A percentile compares a stretch with the other conserved stretches of the same genome.
Conservation (phyloP, 352 stramenopile genomes). For the Blastocystis sp. region DNA sequence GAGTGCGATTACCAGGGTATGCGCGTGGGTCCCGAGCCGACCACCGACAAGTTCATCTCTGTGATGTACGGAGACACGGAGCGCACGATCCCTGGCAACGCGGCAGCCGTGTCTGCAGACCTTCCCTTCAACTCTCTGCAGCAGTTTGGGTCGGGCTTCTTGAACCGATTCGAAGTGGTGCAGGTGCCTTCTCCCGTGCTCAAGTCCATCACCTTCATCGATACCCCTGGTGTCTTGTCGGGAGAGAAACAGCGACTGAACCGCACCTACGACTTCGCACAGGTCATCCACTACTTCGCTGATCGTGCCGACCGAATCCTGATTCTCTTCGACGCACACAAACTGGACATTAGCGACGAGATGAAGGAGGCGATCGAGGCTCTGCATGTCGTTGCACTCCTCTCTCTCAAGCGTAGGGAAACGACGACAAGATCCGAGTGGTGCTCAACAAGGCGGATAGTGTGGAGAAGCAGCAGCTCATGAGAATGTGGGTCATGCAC, state of each 20-base stretch:
- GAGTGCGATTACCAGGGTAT: constrained; percentile 89
- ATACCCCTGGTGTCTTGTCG: constrained; percentile 94
- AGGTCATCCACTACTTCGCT: constrained; percentile 81
- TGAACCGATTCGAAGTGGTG: constrained; percentile 92
- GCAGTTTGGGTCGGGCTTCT: constrained; percentile 93
- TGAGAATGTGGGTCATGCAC: constrained; percentile 76
- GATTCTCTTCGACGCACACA: constrained; percentile 98
- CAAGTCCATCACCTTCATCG: constrained; percentile 89
- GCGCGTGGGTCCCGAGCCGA: constrained; percentile 92
- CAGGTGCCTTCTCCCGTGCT: constrained; percentile 86
- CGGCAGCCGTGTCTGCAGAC: constrained; percentile 78
- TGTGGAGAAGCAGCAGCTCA: constrained; percentile 91
- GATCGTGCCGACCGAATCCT: constrained; percentile 91
- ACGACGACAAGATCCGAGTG: constrained; percentile 93
- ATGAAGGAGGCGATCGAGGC: constrained; percentile 93
- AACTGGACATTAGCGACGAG: constrained; percentile 98
- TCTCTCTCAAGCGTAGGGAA: constrained; percentile 68
- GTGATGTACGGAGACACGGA: constrained; percentile 94
- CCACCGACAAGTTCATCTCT: constrained; percentile 92
- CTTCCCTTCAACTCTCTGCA: constrained; percentile 65
- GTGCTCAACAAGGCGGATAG: constrained; percentile 98
- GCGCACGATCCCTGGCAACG: constrained; percentile 90
- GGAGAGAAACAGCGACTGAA: constrained; percentile 94
- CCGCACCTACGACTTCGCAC: constrained; percentile 90
- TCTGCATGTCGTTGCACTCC: constrained; percentile 67